Percentiles rank a stretch among this genome's conserved stretches.
These are phyloP conservation scores for Daldinia decipiens DNA, from an alignment of 495 filamentous ascomycete genomes.

Conservation along the genomic window DNA sequence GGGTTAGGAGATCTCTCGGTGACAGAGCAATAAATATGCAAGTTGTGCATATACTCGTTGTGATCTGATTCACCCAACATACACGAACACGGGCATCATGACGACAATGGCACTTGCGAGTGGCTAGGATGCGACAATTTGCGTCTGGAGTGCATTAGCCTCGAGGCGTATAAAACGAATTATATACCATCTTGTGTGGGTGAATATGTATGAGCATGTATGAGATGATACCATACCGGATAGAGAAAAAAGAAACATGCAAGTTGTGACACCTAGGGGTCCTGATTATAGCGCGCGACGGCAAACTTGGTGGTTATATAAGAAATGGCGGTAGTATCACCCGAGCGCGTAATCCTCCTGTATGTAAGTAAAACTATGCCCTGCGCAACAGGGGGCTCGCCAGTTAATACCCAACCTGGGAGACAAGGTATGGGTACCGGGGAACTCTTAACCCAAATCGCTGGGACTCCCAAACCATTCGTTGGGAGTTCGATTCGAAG, in stretches of 20 bases:
- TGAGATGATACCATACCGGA: not conserved
- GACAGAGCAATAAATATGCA: conserved; percentile 23
- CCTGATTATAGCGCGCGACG: conserved; percentile 24
- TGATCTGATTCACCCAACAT: conserved; percentile 40
- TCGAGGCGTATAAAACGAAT: conserved; percentile 32
- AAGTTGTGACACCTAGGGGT: conserved; percentile 7
- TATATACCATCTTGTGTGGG: conserved; percentile 3
- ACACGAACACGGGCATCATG: conserved; percentile 28
- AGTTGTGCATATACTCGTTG: conserved; percentile 21
- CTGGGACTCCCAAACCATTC: conserved; percentile 35
- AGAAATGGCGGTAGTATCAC: conserved; percentile 26
- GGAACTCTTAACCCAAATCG: conserved; percentile 24
- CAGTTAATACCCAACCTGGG: conserved; percentile 38
- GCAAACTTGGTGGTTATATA: conserved; percentile 22
- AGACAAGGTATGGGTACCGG: conserved; percentile 19
- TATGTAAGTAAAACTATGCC: conserved; percentile 4
- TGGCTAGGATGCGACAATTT: conserved; percentile 40
- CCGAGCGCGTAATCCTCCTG: conserved; percentile 37
- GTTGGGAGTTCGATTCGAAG: conserved; percentile 37
- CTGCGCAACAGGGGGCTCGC: conserved; percentile 34
- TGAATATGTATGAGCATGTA: not conserved
- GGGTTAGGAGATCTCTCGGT: conserved; percentile 39
- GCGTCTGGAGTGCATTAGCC: conserved; percentile 43
- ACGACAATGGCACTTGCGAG: conserved; percentile 35
- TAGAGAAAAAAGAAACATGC: conserved; percentile 19